These are phyloP conservation scores for Streptanthus diversifolius DNA, from an alignment of 345 rosid genomes.

Conservation along the genomic window DNA sequence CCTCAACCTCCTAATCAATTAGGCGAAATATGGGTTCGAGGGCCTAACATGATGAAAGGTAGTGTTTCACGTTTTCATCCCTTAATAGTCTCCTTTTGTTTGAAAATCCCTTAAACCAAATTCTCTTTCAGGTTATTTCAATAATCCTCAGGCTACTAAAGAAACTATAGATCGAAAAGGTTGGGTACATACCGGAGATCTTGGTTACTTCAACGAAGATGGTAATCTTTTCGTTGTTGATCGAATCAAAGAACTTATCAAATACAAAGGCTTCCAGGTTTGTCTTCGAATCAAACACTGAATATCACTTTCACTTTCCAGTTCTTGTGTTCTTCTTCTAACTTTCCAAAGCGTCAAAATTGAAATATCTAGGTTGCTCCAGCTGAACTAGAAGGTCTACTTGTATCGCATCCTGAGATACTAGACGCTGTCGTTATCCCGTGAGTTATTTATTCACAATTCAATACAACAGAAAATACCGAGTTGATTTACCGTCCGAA, in stretches of 20 bases:
- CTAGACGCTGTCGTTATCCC: conserved; percentile 88
- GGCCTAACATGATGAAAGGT: conserved; percentile 94
- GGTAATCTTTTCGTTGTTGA: conserved; percentile 77
- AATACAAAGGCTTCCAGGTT: conserved; percentile 94
- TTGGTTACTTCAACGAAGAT: conserved; percentile 77
- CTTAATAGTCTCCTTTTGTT: background rate
- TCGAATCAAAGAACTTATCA: conserved; percentile 88
- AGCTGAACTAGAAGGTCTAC: conserved; percentile 94
- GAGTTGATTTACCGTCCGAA: background rate
- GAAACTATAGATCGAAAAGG: conserved; percentile 68
- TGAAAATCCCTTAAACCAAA: background rate
- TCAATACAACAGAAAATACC: background rate
- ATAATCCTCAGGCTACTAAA: conserved; percentile 76
- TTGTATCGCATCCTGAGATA: conserved; percentile 82
- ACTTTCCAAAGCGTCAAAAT: background rate
- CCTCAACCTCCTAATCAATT: conserved; percentile 70
- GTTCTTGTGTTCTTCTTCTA: background rate
- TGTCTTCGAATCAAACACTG: background rate
- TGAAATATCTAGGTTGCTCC: conserved; percentile 74
- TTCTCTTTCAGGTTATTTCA: conserved; percentile 62
- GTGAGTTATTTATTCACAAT: conserved; percentile 44
- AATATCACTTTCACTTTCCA: background rate
- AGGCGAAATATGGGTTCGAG: conserved; percentile 91
- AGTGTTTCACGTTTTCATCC: background rate
- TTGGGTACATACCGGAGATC: conserved; percentile 92